Conservation (phyloP, 164 flowering plant genomes). For the Dillenia turbinata region DNA sequence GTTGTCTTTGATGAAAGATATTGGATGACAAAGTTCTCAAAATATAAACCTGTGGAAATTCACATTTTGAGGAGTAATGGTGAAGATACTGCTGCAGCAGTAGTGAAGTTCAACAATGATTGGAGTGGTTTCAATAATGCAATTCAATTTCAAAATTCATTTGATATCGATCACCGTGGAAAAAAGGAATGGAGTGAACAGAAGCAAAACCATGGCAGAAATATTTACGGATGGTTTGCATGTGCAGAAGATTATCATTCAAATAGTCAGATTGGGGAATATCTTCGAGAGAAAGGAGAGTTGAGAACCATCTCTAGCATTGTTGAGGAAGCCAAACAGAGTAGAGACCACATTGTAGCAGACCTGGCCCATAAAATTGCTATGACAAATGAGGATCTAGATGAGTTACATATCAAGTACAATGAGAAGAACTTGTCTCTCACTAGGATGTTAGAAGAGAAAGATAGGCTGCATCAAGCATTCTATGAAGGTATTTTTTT, state of each 20-base stretch:
- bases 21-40: constrained; percentile 41
- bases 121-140: constrained; percentile 60
- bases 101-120: constrained; percentile 36
- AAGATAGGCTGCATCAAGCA: constrained; percentile 45
- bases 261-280: constrained; percentile 47
- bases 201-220: constrained; percentile 18
- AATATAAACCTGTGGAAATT: constrained; percentile 41
- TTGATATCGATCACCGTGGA: constrained; percentile 31
- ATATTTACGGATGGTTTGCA: constrained; percentile 62
- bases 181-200: constrained; percentile 46
- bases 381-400: constrained; percentile 36
- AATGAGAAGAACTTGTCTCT: constrained; percentile 45
- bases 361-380: constrained; percentile 38
- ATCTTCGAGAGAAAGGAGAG: constrained; percentile 36
- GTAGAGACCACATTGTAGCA: constrained; percentile 33
- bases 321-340: constrained; percentile 28
- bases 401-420: constrained; percentile 31
- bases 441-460: constrained; percentile 52
- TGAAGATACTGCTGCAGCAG: constrained; percentile 20
- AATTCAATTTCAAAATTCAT: constrained; percentile 46
- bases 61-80: constrained; percentile 30
- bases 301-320: constrained; percentile 41
- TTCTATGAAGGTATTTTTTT: constrained; percentile 43
- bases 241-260: constrained; percentile 48
- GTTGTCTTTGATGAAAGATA: constrained; percentile 14